These are phyloP conservation scores for Beauveria australis DNA, from an alignment of 2,329 filamentous ascomycete genomes.

Conservation along the genomic window DNA sequence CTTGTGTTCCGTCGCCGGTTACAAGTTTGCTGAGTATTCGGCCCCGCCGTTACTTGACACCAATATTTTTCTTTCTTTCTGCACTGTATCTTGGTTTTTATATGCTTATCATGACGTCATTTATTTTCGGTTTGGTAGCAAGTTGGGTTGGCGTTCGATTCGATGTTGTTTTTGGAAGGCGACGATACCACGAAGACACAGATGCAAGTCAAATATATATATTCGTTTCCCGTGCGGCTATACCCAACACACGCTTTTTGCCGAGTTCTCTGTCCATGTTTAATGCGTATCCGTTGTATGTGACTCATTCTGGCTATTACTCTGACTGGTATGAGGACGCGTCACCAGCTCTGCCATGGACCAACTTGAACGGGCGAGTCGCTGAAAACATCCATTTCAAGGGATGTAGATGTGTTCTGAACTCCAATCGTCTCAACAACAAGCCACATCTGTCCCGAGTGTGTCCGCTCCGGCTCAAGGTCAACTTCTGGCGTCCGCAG, in stretches of 20 bases:
- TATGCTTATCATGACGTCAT: not conserved
- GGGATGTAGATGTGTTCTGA: conserved; percentile 29
- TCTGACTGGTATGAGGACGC: not conserved
- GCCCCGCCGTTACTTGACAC: not conserved
- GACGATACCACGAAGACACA: not conserved
- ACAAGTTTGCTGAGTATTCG: not conserved
- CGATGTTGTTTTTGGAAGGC: not conserved
- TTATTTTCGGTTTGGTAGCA: not conserved
- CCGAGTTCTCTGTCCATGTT: not conserved
- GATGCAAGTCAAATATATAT: not conserved
- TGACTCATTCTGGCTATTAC: not conserved
- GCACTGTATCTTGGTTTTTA: conserved; percentile 1
- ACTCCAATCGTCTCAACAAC: conserved; percentile 74
- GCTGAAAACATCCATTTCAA: conserved; percentile 46
- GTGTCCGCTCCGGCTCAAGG: conserved; percentile 54
- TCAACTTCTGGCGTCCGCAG: conserved; percentile 69
- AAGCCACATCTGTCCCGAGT: conserved; percentile 60
- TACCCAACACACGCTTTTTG: not conserved
- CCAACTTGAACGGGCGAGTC: conserved; percentile 37
- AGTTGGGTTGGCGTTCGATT: not conserved
- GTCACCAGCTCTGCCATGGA: conserved; percentile 30
- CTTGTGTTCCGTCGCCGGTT: not conserved
- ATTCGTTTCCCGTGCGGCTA: no score
- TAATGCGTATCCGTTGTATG: not conserved
- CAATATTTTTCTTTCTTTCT: not conserved